Evolutionary conservation across 2,329 filamentous ascomycete genomes (phyloP).

Genomic region (Pseudogymnoascus destructans): DNA sequence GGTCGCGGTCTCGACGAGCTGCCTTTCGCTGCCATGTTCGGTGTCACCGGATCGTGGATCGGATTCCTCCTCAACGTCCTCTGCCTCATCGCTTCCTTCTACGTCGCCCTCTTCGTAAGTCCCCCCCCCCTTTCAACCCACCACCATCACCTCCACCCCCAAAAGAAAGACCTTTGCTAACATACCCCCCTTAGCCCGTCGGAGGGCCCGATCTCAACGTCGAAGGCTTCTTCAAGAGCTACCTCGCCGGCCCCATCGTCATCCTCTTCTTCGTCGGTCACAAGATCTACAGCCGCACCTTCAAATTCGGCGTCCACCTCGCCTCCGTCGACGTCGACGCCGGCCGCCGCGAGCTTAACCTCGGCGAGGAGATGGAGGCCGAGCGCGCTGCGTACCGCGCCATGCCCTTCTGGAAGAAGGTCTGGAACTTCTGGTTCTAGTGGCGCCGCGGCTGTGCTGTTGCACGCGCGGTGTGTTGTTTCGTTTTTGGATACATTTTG

Average conservation of each 20-base stretch:
- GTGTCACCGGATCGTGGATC: slow-evolving; percentile 53
- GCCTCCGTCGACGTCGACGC: slow-evolving; percentile 23
- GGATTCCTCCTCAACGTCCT: slow-evolving; percentile 52
- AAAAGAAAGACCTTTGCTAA: slow-evolving; percentile 17
- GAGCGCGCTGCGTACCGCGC: slow-evolving; percentile 21
- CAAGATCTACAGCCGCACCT: slow-evolving; percentile 39
- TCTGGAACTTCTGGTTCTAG: slow-evolving; percentile 11
- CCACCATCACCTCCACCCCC: no score
- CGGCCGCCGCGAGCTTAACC: slow-evolving; percentile 23
- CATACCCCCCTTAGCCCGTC: slow-evolving; percentile 30
- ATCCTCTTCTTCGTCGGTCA: slow-evolving; percentile 48
- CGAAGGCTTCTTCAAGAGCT: slow-evolving; percentile 44
- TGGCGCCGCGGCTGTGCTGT: background rate
- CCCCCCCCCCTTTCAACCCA: background rate
- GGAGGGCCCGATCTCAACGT: slow-evolving; percentile 29
- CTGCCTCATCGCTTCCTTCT: slow-evolving; percentile 46
- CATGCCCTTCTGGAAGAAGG: slow-evolving; percentile 23
- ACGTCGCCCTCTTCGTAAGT: slow-evolving; percentile 30
- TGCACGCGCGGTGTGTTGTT: background rate
- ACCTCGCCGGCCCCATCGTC: slow-evolving; percentile 45
- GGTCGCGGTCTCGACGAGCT: slow-evolving; percentile 36
- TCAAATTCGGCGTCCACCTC: slow-evolving; percentile 19
- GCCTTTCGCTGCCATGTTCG: slow-evolving; percentile 32
- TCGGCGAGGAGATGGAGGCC: slow-evolving; percentile 22
- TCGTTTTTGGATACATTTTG: background rate